Evolutionary conservation across 2,329 filamentous ascomycete species (phyloP).

Genomic region (Ceratocystiopsis brevicomis): DNA sequence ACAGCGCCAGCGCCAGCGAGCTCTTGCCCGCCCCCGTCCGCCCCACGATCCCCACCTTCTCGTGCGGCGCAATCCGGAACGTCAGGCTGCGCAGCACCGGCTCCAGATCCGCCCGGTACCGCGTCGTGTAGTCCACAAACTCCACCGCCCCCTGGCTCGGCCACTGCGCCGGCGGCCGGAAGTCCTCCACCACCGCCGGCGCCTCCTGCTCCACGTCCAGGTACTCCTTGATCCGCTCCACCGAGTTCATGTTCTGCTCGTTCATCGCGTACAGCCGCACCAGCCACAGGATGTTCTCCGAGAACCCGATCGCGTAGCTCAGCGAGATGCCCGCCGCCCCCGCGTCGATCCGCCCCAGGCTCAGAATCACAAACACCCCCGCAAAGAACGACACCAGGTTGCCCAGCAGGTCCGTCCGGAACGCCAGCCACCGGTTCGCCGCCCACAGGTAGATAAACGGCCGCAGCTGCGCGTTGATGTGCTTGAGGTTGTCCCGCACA

Average conservation of each 20-base stretch:
- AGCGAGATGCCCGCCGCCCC: slow-evolving; percentile 85
- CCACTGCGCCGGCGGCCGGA: slow-evolving; percentile 63
- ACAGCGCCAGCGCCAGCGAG: slow-evolving; percentile 78
- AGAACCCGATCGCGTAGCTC: slow-evolving; percentile 91
- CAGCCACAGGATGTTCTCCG: slow-evolving; percentile 91
- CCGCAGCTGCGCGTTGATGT: slow-evolving; percentile 78
- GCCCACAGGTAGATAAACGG: slow-evolving; percentile 96
- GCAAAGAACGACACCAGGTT: slow-evolving; percentile 88
- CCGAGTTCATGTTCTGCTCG: slow-evolving; percentile 98
- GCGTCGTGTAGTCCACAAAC: slow-evolving; percentile 74
- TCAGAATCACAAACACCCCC: slow-evolving; percentile 74
- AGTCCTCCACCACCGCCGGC: slow-evolving; percentile 54
- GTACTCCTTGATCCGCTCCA: slow-evolving; percentile 94
- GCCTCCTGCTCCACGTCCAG: slow-evolving; percentile 93
- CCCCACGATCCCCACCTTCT: slow-evolving; percentile 93
- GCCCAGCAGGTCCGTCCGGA: slow-evolving; percentile 78
- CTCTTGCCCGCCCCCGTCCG: slow-evolving; percentile 94
- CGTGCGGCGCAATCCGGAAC: slow-evolving; percentile 67
- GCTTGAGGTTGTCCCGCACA: slow-evolving; percentile 71
- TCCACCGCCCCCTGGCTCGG: slow-evolving; percentile 70
- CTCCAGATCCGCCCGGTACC: slow-evolving; percentile 75
- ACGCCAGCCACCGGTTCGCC: slow-evolving; percentile 87
- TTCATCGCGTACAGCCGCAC: slow-evolving; percentile 86
- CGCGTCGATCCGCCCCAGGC: slow-evolving; percentile 65
- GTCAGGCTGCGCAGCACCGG: slow-evolving; percentile 67